Base-by-base conservation (phyloP, 2,329 filamentous ascomycete species). In the Colletotrichum coccodes region DNA sequence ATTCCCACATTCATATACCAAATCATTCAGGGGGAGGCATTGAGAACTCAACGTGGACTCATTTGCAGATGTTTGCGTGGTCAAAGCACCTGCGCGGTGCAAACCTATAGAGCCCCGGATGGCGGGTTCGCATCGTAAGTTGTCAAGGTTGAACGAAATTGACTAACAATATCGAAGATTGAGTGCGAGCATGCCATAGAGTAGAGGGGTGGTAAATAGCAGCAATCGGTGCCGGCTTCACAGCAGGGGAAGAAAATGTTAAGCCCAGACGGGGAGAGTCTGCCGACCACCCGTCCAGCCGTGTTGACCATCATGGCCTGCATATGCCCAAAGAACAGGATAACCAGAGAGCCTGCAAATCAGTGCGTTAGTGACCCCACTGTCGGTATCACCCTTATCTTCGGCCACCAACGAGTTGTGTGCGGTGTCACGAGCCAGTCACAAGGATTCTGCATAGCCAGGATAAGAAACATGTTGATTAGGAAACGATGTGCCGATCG, bases 391-490 rank as follows among this genome's bases (percentile, higher is more conserved):
- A 34, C 12, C 30, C 54, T 58, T 58, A 58, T 58, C 54, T 58
- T 16, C 32, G 54, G 4, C 28, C 26, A n/a, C 40, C 54, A 34
- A 44, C 28, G 40, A 34, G n/a, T n/a, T n/a, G 14, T 12, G 14
- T 21, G 40, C 28, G 26, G 28, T 34, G 2, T 7, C 42, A 30
- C 40, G 12, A 58, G 34, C 28, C 36, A 58, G 54, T 18, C 28
- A 46, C 40, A 58, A 46, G 40, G 38, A 34, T 46, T 34, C 40
- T 34, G 21, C 14, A 23, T 46, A 40, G 18, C 40, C 40, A 16
- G 54, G 54, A 46, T 58, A 23, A 46, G 54, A 58, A 40, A 58
- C 23, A 34, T 28, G 28, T 46, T 18, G 42, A 58, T 58, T 44
- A 46, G 54, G 14, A 44, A 26, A 21, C 5, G 11, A 58, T 36